Conservation (phyloP, 345 rosid species). For the Syzygium aromaticum region DNA sequence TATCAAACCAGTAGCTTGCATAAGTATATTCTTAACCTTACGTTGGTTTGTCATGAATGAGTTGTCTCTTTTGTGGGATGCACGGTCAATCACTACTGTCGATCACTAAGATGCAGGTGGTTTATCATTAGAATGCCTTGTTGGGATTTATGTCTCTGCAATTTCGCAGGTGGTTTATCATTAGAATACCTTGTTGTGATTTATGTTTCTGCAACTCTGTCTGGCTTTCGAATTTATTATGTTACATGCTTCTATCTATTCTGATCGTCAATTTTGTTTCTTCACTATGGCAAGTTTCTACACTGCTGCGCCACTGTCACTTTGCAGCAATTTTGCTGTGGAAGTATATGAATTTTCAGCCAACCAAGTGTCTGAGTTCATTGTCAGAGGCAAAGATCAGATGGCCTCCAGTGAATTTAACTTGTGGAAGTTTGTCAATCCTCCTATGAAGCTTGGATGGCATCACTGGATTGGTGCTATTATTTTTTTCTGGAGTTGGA, state of each 20-base stretch:
- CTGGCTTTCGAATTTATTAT: not conserved
- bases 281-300: conserved; percentile 38
- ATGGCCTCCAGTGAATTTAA: conserved; percentile 18
- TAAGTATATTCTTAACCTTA: not conserved
- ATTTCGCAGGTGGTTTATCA: not conserved
- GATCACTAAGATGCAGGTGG: not conserved
- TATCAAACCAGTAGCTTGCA: not conserved
- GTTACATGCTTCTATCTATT: not conserved
- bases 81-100: not conserved
- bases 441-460: conserved; percentile 46
- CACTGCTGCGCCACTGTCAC: conserved; percentile 47
- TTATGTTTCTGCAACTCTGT: not conserved
- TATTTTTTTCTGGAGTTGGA: conserved; percentile 63
- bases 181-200: not conserved
- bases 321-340: conserved; percentile 28
- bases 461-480: conserved; percentile 46
- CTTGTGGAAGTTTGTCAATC: conserved; percentile 17
- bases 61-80: not conserved
- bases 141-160: too few relatives aligned
- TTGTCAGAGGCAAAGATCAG: conserved; percentile 28
- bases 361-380: conserved; percentile 24
- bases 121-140: too few relatives aligned
- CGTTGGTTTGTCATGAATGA: not conserved
- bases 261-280: not conserved
- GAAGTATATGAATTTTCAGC: conserved; percentile 35